Percentiles rank a stretch among this genome's conserved stretches.
phyloP scores from a whole-genome alignment of 73 alveolate species.

The Loxodes magnus region DNA sequence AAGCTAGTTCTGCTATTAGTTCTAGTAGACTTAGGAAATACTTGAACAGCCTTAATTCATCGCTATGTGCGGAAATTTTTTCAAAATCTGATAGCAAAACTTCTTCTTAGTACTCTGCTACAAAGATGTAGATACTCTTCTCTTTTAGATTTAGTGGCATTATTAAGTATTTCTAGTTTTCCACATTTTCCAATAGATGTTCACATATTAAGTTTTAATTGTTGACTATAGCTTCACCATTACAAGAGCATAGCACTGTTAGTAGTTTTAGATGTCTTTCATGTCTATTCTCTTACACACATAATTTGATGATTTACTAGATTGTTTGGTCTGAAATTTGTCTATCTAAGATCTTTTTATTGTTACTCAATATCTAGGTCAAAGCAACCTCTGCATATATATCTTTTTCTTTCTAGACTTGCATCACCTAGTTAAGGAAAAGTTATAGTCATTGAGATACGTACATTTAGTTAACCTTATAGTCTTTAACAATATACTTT shows the following conservation, averaged over 20 bases:
- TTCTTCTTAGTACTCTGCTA: no score
- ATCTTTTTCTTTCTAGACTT: constrained; percentile 18
- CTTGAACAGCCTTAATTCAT: constrained; percentile 30
- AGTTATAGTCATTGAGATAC: constrained; percentile 40
- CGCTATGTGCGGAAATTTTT: constrained; percentile 18
- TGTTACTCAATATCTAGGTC: constrained; percentile 30
- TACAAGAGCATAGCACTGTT: constrained; percentile 41
- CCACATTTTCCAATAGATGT: constrained; percentile 5
- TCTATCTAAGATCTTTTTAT: constrained; percentile 27
- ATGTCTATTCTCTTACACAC: constrained; percentile 22
- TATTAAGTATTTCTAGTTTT: constrained; percentile 4
- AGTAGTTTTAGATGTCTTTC: constrained; percentile 22
- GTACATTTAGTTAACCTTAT: constrained; percentile 34
- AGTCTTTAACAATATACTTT: constrained; percentile 32
- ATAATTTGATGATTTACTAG: constrained; percentile 23
- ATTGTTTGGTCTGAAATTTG: constrained; percentile 22
- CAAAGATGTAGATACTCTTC: no score
- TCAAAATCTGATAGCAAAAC: constrained; percentile 5
- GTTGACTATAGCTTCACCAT: constrained; percentile 22
- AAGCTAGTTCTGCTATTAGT: constrained; percentile 19
- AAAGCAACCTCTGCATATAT: constrained; percentile 31
- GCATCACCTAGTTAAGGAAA: constrained; percentile 34
- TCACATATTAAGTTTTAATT: constrained; percentile 28
- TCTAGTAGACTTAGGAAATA: constrained; percentile 28
- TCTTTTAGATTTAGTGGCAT: no score